These are phyloP conservation scores for Fusarium paranaense DNA, from an alignment of 2,329 filamentous ascomycete species.

Conservation along the genomic window DNA sequence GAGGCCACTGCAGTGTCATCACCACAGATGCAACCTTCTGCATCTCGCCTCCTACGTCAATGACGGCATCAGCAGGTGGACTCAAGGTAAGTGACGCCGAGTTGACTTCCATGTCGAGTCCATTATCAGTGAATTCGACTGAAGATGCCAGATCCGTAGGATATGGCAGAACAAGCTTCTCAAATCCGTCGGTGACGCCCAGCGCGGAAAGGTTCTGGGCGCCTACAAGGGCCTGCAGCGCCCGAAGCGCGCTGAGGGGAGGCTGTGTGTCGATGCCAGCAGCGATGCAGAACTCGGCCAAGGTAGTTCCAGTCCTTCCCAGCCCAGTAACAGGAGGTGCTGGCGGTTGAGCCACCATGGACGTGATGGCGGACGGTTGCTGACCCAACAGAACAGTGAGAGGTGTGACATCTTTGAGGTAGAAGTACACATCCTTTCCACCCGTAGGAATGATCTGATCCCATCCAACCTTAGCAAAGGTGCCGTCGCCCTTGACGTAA, in stretches of 20 bases:
- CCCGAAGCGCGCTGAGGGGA: not conserved
- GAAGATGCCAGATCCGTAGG: not conserved
- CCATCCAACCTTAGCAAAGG: not conserved
- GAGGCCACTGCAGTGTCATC: not conserved
- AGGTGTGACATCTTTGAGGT: not conserved
- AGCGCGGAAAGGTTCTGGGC: not conserved
- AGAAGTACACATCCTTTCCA: not conserved
- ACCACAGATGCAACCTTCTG: not conserved
- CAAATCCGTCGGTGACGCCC: not conserved
- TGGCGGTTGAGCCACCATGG: not conserved
- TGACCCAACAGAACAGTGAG: not conserved
- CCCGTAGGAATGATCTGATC: not conserved
- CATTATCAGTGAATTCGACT: not conserved
- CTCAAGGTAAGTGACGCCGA: not conserved
- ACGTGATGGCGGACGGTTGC: not conserved
- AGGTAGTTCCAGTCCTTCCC: not conserved
- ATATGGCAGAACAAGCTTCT: not conserved
- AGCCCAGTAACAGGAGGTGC: not conserved
- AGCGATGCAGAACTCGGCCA: not conserved
- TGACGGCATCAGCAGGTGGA: not conserved
- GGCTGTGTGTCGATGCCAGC: not conserved
- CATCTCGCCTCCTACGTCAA: not conserved
- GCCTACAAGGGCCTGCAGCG: not conserved
- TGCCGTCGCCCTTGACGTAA: not conserved
- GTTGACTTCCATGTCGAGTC: not conserved